Evolutionary conservation across 768 basidiomycete species (phyloP), one percentile per base, ranked within the genome.

Genomic region (Agaricus blazei): DNA sequence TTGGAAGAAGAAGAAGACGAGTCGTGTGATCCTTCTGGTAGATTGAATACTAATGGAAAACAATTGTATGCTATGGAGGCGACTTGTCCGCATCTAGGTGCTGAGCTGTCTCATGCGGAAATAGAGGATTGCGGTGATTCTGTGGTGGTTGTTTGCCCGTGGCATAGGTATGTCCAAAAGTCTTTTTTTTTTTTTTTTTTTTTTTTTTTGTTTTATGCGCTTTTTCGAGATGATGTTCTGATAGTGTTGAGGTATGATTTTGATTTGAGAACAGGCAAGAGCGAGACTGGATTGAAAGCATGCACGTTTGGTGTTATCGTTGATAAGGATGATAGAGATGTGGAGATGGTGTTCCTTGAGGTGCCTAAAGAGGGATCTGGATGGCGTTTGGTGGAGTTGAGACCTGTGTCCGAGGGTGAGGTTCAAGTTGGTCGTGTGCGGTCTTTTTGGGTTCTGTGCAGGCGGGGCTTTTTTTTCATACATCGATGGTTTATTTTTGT

Each of bases 11-110:
- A 19, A 19, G 19, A 19, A 19, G 19, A 19, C 19, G 19, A 19
- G 19, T 19, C 19, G 19, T 19, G 19, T 19, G 19, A 62, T 49
- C 34, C 65, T 12, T 58, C 60, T 23, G 61, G 67, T 45, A 65
- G 42, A 38, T 48, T 50, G 31, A 56, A 56, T 19, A 49, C 48
- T 31, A 56, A 56, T 34, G 44, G 47, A 11, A 56, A 64, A 15
- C 78, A 88, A 60, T 72, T 90, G 11, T 91, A 90, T 64, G 82
- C 81, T 7, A 91, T 92, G 88, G 88, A 91, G 67, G 81, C 86
- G 4, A 80, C 76, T 9, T 91, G 89, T 65, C 89, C 89, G 3
- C 90, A 92, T 70, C 75, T 90, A 7, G 88, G 88, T 2, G 88
- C 88, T 23, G 88, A 90, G 53, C 75, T 90, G 68, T 86, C 84